Evolutionary conservation across 495 filamentous ascomycete genomes (phyloP), one percentile per base, ranked within the genome.

Genomic region (Daldinia bambusicola): DNA sequence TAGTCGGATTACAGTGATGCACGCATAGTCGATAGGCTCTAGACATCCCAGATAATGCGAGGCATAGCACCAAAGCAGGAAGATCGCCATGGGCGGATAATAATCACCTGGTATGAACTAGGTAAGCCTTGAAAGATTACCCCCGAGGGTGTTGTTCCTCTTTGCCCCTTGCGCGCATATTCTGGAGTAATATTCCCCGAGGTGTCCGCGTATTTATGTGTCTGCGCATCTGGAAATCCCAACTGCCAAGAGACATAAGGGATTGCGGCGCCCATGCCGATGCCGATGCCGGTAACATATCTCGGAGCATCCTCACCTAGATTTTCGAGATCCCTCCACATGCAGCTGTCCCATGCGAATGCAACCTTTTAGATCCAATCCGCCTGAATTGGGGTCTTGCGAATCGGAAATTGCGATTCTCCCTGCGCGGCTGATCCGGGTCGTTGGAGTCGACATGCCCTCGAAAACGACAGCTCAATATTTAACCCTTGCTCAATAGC

Each of bases 371-470:
- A 22, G 16, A 1, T 38, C 20, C 41, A 38, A 69, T 69, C 70
- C 65, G 70, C 70, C 66, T 73, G 70, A 73, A 69, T 73, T 68
- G 70, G 50, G 70, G 50, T 56, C 41, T 62, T 61, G 61, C 66
- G 31, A 69, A 69, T 53, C 37, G 41, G 32, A 40, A 59, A 57
- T 38, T n/a, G 13, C 40, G 41, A 61, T 53, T 37, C 50, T 61
- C 56, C 26, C 61, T 60, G 56, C 65, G 59, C 55, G 61, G 64
- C 70, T 53, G 70, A 72, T 72, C 70, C 65, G 41, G 55, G 65
- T 56, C 53, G 50, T 73, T 73, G 70, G 70, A 36, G 70, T 62
- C 61, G 43, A 51, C 38, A 59, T 50, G 20, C 10, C 62, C 6
- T 51, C 61, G 51, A 52, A 55, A 56, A 40, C 66, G 32, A 32